Conservation (phyloP, 2,329 filamentous ascomycete genomes). For the Diaporthe vaccinii region DNA sequence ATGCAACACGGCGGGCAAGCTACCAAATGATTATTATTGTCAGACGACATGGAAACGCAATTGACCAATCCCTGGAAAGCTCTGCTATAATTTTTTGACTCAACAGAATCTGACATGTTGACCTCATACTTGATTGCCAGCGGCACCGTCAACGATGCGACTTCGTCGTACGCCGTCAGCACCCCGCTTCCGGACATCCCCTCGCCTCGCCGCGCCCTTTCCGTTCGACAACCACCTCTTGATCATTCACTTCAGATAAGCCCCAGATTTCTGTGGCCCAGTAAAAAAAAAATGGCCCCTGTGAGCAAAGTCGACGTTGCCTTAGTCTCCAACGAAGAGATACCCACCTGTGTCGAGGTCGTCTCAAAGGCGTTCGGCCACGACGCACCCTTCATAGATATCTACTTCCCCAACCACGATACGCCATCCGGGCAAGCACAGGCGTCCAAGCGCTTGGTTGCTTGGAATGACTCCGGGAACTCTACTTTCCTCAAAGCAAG, state of each 20-base stretch:
- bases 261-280: too few species aligned
- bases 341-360: neutral
- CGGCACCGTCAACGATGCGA: neutral
- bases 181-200: conserved; percentile 17
- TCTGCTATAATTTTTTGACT: neutral
- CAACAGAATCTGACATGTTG: neutral
- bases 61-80: neutral
- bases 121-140: neutral
- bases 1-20: too few species aligned
- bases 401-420: conserved; percentile 13
- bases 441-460: neutral
- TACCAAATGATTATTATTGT: too few species aligned
- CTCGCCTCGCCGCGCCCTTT: neutral
- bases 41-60: neutral
- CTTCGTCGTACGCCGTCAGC: neutral
- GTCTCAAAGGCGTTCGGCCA: conserved; percentile 9
- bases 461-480: neutral
- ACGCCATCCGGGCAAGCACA: neutral
- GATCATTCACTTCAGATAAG: neutral
- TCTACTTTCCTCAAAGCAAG: conserved; percentile 16
- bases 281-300: neutral
- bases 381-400: neutral
- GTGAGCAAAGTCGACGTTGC: neutral
- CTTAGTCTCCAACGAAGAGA: neutral
- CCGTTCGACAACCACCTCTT: neutral